Evolutionary conservation across 306 rosid species (phyloP).

Genomic region (Mimosa pudica): DNA sequence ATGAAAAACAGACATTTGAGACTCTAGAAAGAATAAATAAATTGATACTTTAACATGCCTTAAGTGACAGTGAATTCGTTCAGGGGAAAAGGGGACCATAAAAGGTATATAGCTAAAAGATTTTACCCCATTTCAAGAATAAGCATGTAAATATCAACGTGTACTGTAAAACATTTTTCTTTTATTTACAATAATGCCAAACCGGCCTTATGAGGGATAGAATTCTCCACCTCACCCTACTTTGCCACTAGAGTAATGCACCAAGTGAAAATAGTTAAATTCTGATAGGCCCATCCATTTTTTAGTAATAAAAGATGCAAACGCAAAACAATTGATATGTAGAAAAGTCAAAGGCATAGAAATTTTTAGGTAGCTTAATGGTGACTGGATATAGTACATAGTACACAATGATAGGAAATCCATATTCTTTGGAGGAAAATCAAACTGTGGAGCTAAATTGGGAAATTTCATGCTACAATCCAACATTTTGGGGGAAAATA

Average conservation of each 20-base stretch:
- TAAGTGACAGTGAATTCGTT: neutral
- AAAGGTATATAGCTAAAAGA: neutral
- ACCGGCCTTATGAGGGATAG: too few species aligned
- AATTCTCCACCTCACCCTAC: too few species aligned
- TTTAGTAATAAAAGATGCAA: too few species aligned
- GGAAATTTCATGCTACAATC: neutral
- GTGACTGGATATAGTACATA: neutral
- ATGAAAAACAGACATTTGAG: neutral
- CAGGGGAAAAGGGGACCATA: neutral
- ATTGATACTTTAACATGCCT: conserved; percentile 5
- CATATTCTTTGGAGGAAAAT: too few species aligned
- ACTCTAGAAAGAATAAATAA: neutral
- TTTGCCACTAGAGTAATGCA: too few species aligned
- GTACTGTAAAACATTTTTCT: neutral
- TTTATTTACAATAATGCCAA: too few species aligned
- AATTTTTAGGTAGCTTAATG: neutral
- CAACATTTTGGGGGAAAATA: conserved; percentile 15
- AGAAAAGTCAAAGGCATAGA: neutral
- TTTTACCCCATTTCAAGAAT: neutral
- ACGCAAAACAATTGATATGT: neutral
- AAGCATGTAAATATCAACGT: neutral
- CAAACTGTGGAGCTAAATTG: too few species aligned
- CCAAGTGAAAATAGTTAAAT: too few species aligned
- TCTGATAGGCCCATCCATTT: too few species aligned
- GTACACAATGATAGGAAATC: neutral